Evolutionary conservation across 2,329 filamentous ascomycete genomes (phyloP).

Genomic region (Aplosporella prunicola): DNA sequence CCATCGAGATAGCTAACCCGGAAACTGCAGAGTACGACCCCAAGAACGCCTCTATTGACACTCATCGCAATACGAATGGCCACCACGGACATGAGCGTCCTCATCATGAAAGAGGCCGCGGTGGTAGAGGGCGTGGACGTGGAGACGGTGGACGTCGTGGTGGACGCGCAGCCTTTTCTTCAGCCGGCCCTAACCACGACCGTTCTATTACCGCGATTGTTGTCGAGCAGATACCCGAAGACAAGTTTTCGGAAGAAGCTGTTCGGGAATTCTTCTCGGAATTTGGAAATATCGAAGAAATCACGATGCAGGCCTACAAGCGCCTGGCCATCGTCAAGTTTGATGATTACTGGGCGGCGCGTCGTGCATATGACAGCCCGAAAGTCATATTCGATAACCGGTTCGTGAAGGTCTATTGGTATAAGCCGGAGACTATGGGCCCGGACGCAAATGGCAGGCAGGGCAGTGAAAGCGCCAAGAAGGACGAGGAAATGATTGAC

Average conservation of each 20-base stretch:
- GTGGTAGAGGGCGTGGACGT: conserved; percentile 35
- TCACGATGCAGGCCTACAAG: conserved; percentile 58
- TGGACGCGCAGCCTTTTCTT: conserved; percentile 49
- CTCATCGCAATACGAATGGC: conserved; percentile 18
- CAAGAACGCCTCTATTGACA: conserved; percentile 39
- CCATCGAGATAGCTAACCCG: conserved; percentile 11
- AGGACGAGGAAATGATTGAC: conserved; percentile 50
- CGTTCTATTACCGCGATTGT: conserved; percentile 58
- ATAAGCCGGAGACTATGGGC: conserved; percentile 37
- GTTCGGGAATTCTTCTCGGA: conserved; percentile 61
- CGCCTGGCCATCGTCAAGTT: conserved; percentile 62
- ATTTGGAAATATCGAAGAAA: conserved; percentile 56
- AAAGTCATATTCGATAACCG: conserved; percentile 77
- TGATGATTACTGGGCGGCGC: conserved; percentile 55
- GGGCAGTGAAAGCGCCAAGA: conserved; percentile 5
- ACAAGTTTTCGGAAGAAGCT: conserved; percentile 55
- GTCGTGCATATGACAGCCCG: conserved; percentile 63
- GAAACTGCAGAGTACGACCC: conserved; percentile 48
- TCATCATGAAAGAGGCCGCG: conserved; percentile 21
- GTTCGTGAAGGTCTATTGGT: conserved; percentile 79
- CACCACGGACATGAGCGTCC: conserved; percentile 17
- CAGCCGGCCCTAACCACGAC: conserved; percentile 54
- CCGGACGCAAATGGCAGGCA: conserved; percentile 9
- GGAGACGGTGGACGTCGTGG: conserved; percentile 25
- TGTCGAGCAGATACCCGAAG: conserved; percentile 67